These are phyloP conservation scores for Stereum hirsutum DNA, from an alignment of 1,284 basidiomycete genomes.

Conservation along the genomic window DNA sequence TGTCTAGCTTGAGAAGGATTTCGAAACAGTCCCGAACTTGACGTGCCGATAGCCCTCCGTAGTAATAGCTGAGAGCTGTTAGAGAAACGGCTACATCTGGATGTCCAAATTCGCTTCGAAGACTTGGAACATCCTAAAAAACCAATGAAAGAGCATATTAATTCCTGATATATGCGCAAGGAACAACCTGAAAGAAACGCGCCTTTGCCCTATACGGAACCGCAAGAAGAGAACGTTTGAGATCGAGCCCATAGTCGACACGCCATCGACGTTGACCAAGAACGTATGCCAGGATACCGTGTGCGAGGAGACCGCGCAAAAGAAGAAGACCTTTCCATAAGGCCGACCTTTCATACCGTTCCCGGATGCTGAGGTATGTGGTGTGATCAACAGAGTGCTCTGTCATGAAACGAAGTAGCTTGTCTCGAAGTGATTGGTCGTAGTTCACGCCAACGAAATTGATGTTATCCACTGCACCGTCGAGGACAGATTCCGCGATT, in stretches of 20 bases:
- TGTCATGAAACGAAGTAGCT: slow-evolving; percentile 8
- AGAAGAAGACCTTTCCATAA: slow-evolving; percentile 29
- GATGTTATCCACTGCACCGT: slow-evolving; percentile 6
- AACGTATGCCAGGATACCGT: slow-evolving; percentile 30
- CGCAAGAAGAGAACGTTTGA: neutral
- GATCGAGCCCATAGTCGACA: slow-evolving; percentile 1
- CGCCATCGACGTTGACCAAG: slow-evolving; percentile 31
- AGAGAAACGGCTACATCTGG: slow-evolving; percentile 39
- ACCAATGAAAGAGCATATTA: neutral
- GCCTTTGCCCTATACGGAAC: slow-evolving; percentile 1
- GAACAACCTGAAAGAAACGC: neutral
- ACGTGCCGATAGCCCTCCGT: slow-evolving; percentile 29
- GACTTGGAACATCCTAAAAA: slow-evolving; percentile 31
- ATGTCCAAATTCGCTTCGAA: slow-evolving; percentile 45
- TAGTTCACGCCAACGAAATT: slow-evolving; percentile 3
- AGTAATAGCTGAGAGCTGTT: slow-evolving; percentile 45
- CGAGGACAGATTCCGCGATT: slow-evolving; percentile 8
- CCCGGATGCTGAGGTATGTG: slow-evolving; percentile 7
- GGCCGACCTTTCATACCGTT: slow-evolving; percentile 7
- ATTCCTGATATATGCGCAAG: neutral
- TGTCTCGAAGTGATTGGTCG: slow-evolving; percentile 7
- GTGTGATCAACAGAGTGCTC: neutral
- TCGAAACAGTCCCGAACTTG: slow-evolving; percentile 22
- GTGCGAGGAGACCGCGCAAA: slow-evolving; percentile 30
- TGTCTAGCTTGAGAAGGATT: neutral